Evolutionary conservation across 1,284 basidiomycete genomes (phyloP).

Genomic region (Pseudozyma sp.): DNA sequence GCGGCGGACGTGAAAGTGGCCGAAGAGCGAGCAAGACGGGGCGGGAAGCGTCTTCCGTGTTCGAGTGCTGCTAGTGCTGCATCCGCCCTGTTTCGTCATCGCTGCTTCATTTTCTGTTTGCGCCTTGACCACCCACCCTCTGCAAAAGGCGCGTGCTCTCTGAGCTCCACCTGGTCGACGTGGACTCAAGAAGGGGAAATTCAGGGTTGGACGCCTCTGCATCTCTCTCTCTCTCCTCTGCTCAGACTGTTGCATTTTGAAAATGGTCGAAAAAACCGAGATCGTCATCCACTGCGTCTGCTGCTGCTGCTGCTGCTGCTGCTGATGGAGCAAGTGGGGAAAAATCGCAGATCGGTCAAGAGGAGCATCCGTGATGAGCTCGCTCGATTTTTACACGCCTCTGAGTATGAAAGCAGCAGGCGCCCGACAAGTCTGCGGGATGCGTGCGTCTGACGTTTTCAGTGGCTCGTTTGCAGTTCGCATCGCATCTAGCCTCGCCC

Average conservation of each 20-base stretch:
- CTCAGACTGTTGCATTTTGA: background rate
- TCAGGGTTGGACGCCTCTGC: background rate
- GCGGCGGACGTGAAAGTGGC: too few relatives aligned
- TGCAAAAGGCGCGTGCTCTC: background rate
- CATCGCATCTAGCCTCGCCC: too few relatives aligned
- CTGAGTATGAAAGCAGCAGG: too few relatives aligned
- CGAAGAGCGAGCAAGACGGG: too few relatives aligned
- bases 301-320: background rate
- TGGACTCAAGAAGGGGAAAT: conserved; percentile 1
- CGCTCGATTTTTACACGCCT: too few relatives aligned
- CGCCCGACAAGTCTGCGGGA: too few relatives aligned
- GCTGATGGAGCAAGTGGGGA: background rate
- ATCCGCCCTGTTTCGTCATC: conserved; percentile 16
- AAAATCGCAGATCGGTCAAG: background rate
- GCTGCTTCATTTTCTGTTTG: conserved; percentile 1
- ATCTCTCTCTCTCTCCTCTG: too few relatives aligned
- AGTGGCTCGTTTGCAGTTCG: too few relatives aligned
- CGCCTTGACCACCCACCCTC: conserved; percentile 13
- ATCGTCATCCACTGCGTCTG: background rate
- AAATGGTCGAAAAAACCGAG: background rate
- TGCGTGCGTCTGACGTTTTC: too few relatives aligned
- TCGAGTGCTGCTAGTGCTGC: too few relatives aligned
- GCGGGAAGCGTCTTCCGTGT: too few relatives aligned
- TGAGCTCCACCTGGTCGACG: background rate
- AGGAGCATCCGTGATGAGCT: too few relatives aligned